Conservation (phyloP, 2,329 filamentous ascomycete genomes). For the Sclerotiophoma versabilis region DNA sequence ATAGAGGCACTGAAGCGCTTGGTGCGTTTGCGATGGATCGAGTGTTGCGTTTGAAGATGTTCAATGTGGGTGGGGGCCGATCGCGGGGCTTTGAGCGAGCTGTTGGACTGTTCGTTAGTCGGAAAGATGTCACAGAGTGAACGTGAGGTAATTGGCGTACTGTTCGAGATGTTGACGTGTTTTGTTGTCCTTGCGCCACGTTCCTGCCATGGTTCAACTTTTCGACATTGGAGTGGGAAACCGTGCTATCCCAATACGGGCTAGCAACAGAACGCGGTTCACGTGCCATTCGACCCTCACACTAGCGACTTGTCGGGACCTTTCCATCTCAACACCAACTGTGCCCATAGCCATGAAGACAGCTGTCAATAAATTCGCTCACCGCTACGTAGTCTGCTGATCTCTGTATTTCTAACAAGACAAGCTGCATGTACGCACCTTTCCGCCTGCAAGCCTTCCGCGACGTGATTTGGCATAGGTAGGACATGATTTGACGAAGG, state of each 20-base stretch:
- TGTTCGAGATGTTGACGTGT: slow-evolving; percentile 6
- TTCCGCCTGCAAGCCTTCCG: neutral
- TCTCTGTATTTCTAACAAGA: neutral
- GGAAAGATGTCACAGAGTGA: neutral
- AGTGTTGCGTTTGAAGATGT: neutral
- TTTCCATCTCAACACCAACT: neutral
- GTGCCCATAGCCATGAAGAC: neutral
- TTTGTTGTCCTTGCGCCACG: slow-evolving; percentile 22
- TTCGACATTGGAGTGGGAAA: slow-evolving; percentile 22
- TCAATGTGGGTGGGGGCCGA: neutral
- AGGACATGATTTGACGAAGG: no score
- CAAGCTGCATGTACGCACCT: slow-evolving; percentile 1
- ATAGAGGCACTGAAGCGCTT: neutral
- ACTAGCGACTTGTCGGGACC: neutral
- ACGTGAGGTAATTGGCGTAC: neutral
- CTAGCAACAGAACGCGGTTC: slow-evolving; percentile 17
- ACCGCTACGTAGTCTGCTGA: slow-evolving; percentile 1
- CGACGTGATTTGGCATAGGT: neutral
- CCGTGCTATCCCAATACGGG: slow-evolving; percentile 19
- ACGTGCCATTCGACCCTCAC: slow-evolving; percentile 22
- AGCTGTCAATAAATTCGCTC: neutral
- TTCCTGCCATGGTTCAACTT: slow-evolving; percentile 27
- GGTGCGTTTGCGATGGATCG: neutral
- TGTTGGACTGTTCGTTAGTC: slow-evolving; percentile 5
- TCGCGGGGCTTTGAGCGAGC: neutral